A percentile compares a stretch with the other conserved stretches of the same genome.
phyloP scores from a whole-genome alignment of 1,284 basidiomycete species.

The Sanghuangporus weigelae region DNA sequence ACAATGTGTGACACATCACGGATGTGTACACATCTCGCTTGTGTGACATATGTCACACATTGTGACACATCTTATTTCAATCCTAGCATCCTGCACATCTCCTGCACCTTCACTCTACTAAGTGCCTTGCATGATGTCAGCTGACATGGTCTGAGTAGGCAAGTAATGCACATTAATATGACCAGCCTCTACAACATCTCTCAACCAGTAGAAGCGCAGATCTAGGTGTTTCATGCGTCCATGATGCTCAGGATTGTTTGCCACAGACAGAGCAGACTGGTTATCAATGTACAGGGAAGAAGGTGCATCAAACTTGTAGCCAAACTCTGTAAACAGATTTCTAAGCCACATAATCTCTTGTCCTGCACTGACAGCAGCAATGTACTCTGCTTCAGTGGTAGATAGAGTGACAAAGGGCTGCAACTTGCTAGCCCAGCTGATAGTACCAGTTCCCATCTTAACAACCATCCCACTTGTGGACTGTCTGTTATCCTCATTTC shows the following conservation, averaged over 20 bases:
- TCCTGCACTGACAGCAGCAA: constrained; percentile 20
- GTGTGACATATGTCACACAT: too few species aligned
- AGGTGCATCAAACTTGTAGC: constrained; percentile 18
- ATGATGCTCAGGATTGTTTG: constrained; percentile 25
- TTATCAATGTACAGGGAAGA: constrained; percentile 23
- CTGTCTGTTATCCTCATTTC: background rate
- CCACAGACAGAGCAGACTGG: constrained; percentile 24
- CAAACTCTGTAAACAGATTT: constrained; percentile 28
- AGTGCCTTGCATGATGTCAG: constrained; percentile 2
- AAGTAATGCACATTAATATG: constrained; percentile 9
- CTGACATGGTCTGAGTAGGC: background rate
- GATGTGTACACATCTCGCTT: too few species aligned
- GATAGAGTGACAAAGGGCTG: too few species aligned
- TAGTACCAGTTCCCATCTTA: too few species aligned
- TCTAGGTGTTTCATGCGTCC: constrained; percentile 27
- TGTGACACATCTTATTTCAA: too few species aligned
- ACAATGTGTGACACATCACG: too few species aligned
- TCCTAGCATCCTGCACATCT: too few species aligned
- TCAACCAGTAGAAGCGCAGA: constrained; percentile 24
- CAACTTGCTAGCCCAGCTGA: too few species aligned
- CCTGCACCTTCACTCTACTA: background rate
- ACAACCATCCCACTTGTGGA: constrained; percentile 17
- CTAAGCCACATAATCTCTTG: constrained; percentile 33
- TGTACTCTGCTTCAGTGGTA: too few species aligned
- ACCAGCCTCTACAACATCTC: constrained; percentile 20